Percentiles rank a stretch among this genome's conserved stretches.
phyloP scores from a whole-genome alignment of 345 rosid species.

The Streptanthus diversifolius region DNA sequence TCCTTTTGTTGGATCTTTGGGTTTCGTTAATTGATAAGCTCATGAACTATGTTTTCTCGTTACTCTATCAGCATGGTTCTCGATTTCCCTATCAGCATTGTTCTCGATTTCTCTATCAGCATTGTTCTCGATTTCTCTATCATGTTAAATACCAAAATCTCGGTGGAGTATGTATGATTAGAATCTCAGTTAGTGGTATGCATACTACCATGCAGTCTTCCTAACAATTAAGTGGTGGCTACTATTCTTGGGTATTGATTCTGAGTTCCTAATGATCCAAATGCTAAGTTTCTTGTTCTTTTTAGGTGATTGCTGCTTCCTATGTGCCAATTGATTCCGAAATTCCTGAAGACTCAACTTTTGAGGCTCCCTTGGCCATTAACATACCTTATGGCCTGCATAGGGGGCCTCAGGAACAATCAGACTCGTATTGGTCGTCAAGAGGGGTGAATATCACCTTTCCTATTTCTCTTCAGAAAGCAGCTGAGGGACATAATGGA shows the following conservation, averaged over 20 bases:
- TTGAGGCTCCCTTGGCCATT: slow-evolving; percentile 86
- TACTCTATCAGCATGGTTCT: not conserved
- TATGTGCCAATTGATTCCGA: slow-evolving; percentile 62
- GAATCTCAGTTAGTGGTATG: slow-evolving; percentile 12
- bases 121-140: not conserved
- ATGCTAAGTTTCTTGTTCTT: slow-evolving; percentile 4
- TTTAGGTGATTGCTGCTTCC: slow-evolving; percentile 80
- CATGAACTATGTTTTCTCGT: not conserved
- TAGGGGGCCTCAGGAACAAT: slow-evolving; percentile 45
- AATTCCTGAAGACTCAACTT: slow-evolving; percentile 47
- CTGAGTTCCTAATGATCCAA: not conserved
- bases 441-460: slow-evolving; percentile 68
- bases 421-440: slow-evolving; percentile 42
- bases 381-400: slow-evolving; percentile 64
- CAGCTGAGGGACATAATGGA: slow-evolving; percentile 52
- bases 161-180: slow-evolving; percentile 6
- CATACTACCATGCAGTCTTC: not conserved
- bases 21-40: not conserved
- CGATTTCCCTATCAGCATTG: not conserved
- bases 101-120: not conserved
- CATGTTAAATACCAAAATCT: not conserved
- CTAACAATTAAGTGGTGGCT: not conserved
- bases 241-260: not conserved
- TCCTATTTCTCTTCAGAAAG: slow-evolving; percentile 78
- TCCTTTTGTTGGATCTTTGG: slow-evolving; percentile 1